Evolutionary conservation across 768 basidiomycete species (phyloP), one percentile per base, ranked within the genome.

Genomic region (Tylopilus subfusipes): DNA sequence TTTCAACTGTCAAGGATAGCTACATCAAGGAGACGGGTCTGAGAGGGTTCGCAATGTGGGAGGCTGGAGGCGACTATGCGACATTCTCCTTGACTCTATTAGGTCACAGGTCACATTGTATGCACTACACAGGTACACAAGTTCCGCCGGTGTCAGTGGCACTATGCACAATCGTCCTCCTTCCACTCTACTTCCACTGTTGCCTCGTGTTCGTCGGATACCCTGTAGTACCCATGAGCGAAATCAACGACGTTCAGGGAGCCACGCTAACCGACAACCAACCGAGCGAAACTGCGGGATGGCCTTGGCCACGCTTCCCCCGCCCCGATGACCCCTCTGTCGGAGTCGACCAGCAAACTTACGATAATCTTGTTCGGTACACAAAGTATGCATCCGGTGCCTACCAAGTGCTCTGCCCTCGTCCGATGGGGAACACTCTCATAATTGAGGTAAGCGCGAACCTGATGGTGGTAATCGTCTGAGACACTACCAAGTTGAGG

Each of bases 21-120:
- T 89, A 77, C 65, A 84, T 89, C 61, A 75, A 76, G 47, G 54
- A 67, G 14, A 67, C 68, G 12, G 79, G 78, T 7, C 69, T 90
- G n/a, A 73, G 71, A 53, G 88, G 88, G 4, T 89, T 89, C 66
- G 72, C 82, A 2, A 80, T 85, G 69, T 89, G 86, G 86, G 84
- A 89, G 64, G 78, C 84, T 43, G 84, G 80, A 29, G 84, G 84
- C 5, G 88, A 88, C 64, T 76, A 70, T 47, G 58, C n/a, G 76
- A 88, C 61, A 75, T 79, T 19, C 72, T 90, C 42, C 72, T 89
- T 4, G 75, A 86, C 65, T 73, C 87, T 6, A 85, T 88, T 27
- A 60, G 58, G 34, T 34, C 7, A n/a, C n/a, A 38, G 18, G 36
- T 34, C 33, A 34, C 33, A 36, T 36, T 34, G 18, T 18, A n/a